Evolutionary conservation across 257 asterid genomes (phyloP).

Genomic region (Mentha longifolia): DNA sequence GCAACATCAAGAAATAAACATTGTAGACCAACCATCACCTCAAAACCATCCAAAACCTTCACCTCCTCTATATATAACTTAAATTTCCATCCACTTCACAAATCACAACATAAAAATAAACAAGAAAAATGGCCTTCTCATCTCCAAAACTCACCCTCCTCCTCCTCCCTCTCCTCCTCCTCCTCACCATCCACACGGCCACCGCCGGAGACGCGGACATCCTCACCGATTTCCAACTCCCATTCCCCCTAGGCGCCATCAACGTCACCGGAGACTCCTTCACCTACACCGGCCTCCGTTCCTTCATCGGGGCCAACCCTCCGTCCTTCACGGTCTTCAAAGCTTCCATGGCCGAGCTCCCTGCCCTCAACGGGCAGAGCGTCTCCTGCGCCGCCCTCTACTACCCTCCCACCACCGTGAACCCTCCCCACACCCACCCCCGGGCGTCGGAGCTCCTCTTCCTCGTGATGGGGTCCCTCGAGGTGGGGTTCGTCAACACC

Average conservation of each 20-base stretch:
- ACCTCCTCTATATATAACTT: too few species aligned
- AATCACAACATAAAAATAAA: background rate
- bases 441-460: slow-evolving; percentile 55
- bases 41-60: slow-evolving; percentile 6
- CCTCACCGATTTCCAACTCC: slow-evolving; percentile 43
- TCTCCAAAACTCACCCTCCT: background rate
- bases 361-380: slow-evolving; percentile 51
- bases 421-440: slow-evolving; percentile 61
- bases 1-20: slow-evolving; percentile 22
- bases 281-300: slow-evolving; percentile 50
- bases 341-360: slow-evolving; percentile 44
- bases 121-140: slow-evolving; percentile 14
- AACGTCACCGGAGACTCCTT: slow-evolving; percentile 10
- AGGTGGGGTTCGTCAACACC: slow-evolving; percentile 54
- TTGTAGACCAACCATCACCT: background rate
- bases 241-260: slow-evolving; percentile 39
- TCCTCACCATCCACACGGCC: background rate
- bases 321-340: slow-evolving; percentile 31
- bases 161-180: background rate
- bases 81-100: background rate
- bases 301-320: slow-evolving; percentile 30
- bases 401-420: slow-evolving; percentile 44
- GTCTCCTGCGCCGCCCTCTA: slow-evolving; percentile 39
- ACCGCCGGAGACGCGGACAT: slow-evolving; percentile 49
- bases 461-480: slow-evolving; percentile 35